These are phyloP conservation scores for Cinchona pubescens DNA, from an alignment of 257 asterid genomes.

Conservation along the genomic window DNA sequence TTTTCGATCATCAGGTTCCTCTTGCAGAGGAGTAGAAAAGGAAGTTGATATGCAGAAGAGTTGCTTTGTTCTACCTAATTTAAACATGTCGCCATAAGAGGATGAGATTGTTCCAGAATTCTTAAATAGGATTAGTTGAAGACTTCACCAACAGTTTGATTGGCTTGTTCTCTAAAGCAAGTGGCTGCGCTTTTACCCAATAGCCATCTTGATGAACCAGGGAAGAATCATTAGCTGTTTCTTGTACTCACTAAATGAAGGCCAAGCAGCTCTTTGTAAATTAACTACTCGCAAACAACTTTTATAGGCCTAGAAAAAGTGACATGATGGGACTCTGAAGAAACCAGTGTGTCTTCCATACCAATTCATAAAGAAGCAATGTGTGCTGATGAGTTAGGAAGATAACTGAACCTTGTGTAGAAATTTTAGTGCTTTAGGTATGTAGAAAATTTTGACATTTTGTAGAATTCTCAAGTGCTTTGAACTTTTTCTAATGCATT, in stretches of 20 bases:
- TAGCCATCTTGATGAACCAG: neutral
- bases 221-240: neutral
- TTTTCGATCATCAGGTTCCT: constrained; percentile 11
- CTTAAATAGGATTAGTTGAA: constrained; percentile 14
- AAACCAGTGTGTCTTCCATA: neutral
- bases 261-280: constrained; percentile 15
- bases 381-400: neutral
- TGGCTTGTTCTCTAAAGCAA: neutral
- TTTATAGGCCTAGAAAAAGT: neutral
- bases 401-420: constrained; percentile 17
- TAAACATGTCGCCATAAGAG: constrained; percentile 34
- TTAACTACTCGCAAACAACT: constrained; percentile 3
- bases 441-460: constrained; percentile 10
- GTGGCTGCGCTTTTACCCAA: neutral
- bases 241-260: neutral
- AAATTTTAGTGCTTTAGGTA: constrained; percentile 7
- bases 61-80: constrained; percentile 36
- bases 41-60: constrained; percentile 5
- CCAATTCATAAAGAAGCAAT: neutral
- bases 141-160: neutral
- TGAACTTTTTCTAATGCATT: neutral
- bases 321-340: constrained; percentile 3
- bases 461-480: neutral
- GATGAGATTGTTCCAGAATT: constrained; percentile 25
- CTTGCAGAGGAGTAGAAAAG: neutral